phyloP scores from a whole-genome alignment of 768 basidiomycete genomes.

The Leccinum rimulosum region DNA sequence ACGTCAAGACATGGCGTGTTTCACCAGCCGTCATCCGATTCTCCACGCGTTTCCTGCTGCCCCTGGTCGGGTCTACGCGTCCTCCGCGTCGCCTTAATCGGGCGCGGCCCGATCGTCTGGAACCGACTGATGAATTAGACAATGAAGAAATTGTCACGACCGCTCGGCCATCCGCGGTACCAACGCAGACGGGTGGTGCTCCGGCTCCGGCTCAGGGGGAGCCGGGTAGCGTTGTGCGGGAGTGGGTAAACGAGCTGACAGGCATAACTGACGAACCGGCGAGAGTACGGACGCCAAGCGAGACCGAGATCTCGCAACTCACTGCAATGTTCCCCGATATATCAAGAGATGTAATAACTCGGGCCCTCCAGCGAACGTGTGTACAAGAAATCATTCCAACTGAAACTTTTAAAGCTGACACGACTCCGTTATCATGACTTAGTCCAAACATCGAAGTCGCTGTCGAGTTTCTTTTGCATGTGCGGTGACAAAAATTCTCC shows the following conservation, averaged over 20 bases:
- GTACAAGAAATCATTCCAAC: slow-evolving; percentile 8
- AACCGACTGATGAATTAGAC: slow-evolving; percentile 20
- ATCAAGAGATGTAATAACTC: slow-evolving; percentile 67
- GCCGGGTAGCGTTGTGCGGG: slow-evolving; percentile 54
- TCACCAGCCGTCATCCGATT: slow-evolving; percentile 57
- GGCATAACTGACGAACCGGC: slow-evolving; percentile 56
- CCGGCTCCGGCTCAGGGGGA: slow-evolving; percentile 22
- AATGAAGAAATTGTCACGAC: slow-evolving; percentile 68
- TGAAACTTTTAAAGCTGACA: slow-evolving; percentile 1
- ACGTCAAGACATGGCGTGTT: slow-evolving; percentile 77
- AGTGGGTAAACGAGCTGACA: slow-evolving; percentile 80
- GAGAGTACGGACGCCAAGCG: slow-evolving; percentile 67
- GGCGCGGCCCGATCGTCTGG: slow-evolving; percentile 60
- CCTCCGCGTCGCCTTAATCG: slow-evolving; percentile 67
- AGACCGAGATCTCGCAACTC: slow-evolving; percentile 72
- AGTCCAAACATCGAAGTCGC: slow-evolving; percentile 80
- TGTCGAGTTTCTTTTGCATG: slow-evolving; percentile 71
- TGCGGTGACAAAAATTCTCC: slow-evolving; percentile 21
- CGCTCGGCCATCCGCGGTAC: slow-evolving; percentile 39
- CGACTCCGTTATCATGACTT: slow-evolving; percentile 3
- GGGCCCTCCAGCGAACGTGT: slow-evolving; percentile 80
- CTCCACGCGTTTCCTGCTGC: slow-evolving; percentile 54
- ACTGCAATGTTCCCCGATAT: slow-evolving; percentile 83
- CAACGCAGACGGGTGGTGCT: slow-evolving; percentile 21
- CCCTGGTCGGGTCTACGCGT: slow-evolving; percentile 64